Evolutionary conservation across 805 yeast genomes (phyloP).

Genomic region (Candida morakotiae): DNA sequence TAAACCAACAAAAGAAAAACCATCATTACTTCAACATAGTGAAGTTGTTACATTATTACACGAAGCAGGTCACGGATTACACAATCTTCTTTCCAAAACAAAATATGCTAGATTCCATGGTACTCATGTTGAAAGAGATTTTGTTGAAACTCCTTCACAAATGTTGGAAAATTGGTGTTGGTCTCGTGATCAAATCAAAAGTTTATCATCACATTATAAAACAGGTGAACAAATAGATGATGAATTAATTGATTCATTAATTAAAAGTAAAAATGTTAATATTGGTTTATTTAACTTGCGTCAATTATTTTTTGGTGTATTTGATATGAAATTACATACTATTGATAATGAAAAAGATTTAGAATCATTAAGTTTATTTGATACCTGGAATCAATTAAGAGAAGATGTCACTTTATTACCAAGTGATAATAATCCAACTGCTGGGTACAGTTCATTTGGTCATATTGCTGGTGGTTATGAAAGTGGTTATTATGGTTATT

Average conservation of each 20-base stretch:
- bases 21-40: conserved; percentile 69
- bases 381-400: conserved; percentile 64
- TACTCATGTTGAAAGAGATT: conserved; percentile 75
- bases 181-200: conserved; percentile 57
- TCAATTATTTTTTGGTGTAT: conserved; percentile 74
- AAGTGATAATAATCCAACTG: conserved; percentile 51
- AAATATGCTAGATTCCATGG: conserved; percentile 69
- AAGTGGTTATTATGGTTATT: conserved; percentile 81
- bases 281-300: conserved; percentile 69
- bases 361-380: conserved; percentile 42
- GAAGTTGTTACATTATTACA: conserved; percentile 86
- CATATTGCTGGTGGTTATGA: conserved; percentile 83
- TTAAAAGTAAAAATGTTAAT: conserved; percentile 68
- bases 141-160: conserved; percentile 90
- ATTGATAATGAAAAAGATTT: conserved; percentile 33
- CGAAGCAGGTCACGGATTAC: conserved; percentile 88
- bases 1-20: conserved; percentile 64
- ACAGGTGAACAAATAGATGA: conserved; percentile 57
- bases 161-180: conserved; percentile 88
- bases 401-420: conserved; percentile 57
- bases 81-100: conserved; percentile 67
- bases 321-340: conserved; percentile 71
- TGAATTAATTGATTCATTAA: conserved; percentile 52
- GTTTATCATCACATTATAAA: conserved; percentile 63
- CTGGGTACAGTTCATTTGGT: conserved; percentile 73